Evolutionary conservation across 495 filamentous ascomycete species (phyloP), one percentile per base, ranked within the genome.

Genomic region (Hypomontagnella submonticulosa): DNA sequence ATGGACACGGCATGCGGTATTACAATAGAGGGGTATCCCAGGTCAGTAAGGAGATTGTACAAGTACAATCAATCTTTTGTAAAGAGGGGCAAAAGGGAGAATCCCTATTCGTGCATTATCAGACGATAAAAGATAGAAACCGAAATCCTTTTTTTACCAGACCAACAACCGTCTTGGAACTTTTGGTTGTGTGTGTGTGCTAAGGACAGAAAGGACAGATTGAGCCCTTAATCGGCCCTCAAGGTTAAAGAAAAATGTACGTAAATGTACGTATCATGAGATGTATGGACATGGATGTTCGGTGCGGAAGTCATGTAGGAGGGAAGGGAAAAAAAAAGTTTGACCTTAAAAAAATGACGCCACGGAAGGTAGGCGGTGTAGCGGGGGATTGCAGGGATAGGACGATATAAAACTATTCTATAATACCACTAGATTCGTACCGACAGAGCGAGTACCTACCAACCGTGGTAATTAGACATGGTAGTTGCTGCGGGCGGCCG

Each of bases 101-200:
- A 9, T 69, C 46, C 57, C 58, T 66, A 63, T 72, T 70, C 49
- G 66, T 61, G 32, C 47, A 67, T 53, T 67, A 47, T 57, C 20
- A 57, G 13, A 54, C 30, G 12, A 11, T 43, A 27, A 6, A 27
- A 59, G 36, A 40, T 49, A 48, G 11, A 49, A 7, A 40, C 38
- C 19, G 40, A 32, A 12, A 18, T 15, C 27, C 23, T 15, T 30
- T 52, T n/a, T 64, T 57, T 32, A 27, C 46, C 27, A 49, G 27
- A 18, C 60, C 34, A 63, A 57, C 51, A 42, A 37, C 23, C 43
- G 27, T 18, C 16, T 18, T 34, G 37, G 10, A 30, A 11, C 19
- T 12, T 27, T 16, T 52, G 40, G 15, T 11, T 60, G 16, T 51
- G 46, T 13, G 36, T 42, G 15, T 52, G 48, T 38, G 23, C 4